A percentile compares a stretch with the other conserved stretches of the same genome.
Evolutionary conservation across 305 asterid genomes (phyloP).

Genomic region (Nicotiana rustica): DNA sequence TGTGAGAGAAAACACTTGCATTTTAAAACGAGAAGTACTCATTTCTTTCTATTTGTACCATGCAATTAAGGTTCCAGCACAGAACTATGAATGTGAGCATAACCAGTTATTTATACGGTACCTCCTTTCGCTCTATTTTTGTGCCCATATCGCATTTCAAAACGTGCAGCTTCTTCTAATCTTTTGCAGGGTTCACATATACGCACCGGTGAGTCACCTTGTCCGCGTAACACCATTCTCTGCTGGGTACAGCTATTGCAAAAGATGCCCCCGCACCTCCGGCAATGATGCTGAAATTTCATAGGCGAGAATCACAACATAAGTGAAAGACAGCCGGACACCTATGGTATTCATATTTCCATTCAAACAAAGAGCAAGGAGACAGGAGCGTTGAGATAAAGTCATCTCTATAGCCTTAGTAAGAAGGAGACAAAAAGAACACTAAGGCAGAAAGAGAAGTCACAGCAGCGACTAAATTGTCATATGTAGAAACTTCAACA

Average conservation of each 20-base stretch:
- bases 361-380: constrained; percentile 13
- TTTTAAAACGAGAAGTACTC: constrained; percentile 34
- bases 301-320: constrained; percentile 40
- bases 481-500: not conserved
- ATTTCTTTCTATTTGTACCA: not conserved
- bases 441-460: constrained; percentile 6
- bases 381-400: not conserved
- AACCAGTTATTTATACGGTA: constrained; percentile 37
- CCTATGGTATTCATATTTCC: constrained; percentile 21
- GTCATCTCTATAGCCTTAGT: not conserved
- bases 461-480: not conserved
- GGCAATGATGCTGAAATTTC: constrained; percentile 94
- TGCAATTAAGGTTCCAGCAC: not conserved
- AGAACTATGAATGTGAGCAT: not conserved
- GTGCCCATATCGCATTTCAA: constrained; percentile 83
- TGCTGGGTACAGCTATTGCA: constrained; percentile 86
- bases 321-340: constrained; percentile 3
- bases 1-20: constrained; percentile 41
- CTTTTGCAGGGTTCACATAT: constrained; percentile 95
- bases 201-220: constrained; percentile 98
- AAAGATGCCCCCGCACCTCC: constrained; percentile 97
- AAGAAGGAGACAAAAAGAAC: not conserved
- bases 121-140: constrained; percentile 77
- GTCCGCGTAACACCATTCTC: constrained; percentile 94
- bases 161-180: constrained; percentile 93